Percentiles rank a stretch among this genome's conserved stretches.
These are phyloP conservation scores for Articulospora tetracladia DNA, from an alignment of 495 filamentous ascomycete species.

Conservation along the genomic window DNA sequence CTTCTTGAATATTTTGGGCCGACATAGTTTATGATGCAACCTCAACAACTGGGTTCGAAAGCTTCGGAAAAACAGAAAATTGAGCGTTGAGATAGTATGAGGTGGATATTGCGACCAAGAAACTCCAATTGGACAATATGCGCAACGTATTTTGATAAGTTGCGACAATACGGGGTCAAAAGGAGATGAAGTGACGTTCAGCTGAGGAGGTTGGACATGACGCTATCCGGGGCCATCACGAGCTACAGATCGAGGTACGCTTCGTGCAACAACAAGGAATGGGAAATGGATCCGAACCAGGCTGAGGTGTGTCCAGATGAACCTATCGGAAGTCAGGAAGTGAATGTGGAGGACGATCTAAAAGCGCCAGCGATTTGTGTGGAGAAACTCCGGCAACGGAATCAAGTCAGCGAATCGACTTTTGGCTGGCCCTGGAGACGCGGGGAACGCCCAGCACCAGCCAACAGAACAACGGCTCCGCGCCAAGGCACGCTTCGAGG, in stretches of 20 bases:
- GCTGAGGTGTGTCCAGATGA: background rate
- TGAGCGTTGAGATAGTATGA: background rate
- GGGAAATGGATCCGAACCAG: too few species aligned
- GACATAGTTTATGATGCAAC: conserved; percentile 11
- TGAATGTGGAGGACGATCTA: background rate
- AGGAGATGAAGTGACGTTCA: conserved; percentile 11
- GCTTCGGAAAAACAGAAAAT: background rate
- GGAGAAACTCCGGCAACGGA: background rate
- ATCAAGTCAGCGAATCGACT: background rate
- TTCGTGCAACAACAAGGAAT: conserved; percentile 7
- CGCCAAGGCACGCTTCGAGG: too few species aligned
- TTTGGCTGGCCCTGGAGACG: background rate
- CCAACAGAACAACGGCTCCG: too few species aligned
- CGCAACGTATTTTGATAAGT: conserved; percentile 12
- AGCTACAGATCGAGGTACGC: conserved; percentile 11
- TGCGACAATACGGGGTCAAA: conserved; percentile 16
- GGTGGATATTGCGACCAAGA: conserved; percentile 1
- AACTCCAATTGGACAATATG: conserved; percentile 5
- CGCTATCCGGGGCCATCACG: conserved; percentile 4
- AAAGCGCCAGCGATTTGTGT: conserved; percentile 1
- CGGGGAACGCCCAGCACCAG: background rate
- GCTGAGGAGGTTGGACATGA: conserved; percentile 16
- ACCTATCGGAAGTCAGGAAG: background rate
- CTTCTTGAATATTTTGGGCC: conserved; percentile 17
- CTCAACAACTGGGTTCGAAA: conserved; percentile 1